Conservation (phyloP, 1,139 yeast species). For the Pichia sp. region DNA sequence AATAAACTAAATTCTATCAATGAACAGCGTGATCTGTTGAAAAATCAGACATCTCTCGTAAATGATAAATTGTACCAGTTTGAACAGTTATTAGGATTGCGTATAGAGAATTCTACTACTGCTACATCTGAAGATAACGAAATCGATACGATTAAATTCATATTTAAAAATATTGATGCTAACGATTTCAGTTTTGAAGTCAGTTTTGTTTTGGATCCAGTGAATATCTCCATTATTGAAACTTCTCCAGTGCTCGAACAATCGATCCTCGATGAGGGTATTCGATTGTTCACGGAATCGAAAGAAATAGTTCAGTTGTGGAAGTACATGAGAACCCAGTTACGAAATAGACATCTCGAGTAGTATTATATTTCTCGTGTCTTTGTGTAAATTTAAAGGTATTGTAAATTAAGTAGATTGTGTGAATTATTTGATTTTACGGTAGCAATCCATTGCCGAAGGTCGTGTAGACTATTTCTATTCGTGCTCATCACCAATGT, state of each 20-base stretch:
- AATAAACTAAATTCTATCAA: conserved; percentile 16
- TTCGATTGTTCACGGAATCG: conserved; percentile 28
- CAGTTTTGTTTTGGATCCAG: conserved; percentile 33
- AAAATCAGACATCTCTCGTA: conserved; percentile 20
- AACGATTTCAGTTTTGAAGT: conserved; percentile 36
- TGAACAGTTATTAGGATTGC: conserved; percentile 41
- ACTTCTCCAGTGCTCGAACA: conserved; percentile 28
- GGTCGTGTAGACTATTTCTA: too few species aligned
- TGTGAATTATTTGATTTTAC: too few species aligned
- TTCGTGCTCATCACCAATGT: too few species aligned
- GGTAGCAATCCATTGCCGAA: too few species aligned
- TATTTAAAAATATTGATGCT: conserved; percentile 41
- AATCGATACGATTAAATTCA: conserved; percentile 30
- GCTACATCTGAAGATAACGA: conserved; percentile 12
- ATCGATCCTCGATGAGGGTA: conserved; percentile 9
- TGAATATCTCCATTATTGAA: conserved; percentile 28
- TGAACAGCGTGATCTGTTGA: conserved; percentile 17
- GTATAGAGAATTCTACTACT: conserved; percentile 25
- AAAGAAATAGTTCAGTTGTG: conserved; percentile 37
- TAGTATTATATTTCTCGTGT: neutral
- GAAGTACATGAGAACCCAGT: conserved; percentile 28
- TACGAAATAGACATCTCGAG: conserved; percentile 1
- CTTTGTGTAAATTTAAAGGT: too few species aligned
- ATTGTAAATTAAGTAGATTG: too few species aligned
- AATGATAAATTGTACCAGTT: conserved; percentile 33